Conservation (phyloP, 1,284 basidiomycete species). For the Peniophora sp. region DNA sequence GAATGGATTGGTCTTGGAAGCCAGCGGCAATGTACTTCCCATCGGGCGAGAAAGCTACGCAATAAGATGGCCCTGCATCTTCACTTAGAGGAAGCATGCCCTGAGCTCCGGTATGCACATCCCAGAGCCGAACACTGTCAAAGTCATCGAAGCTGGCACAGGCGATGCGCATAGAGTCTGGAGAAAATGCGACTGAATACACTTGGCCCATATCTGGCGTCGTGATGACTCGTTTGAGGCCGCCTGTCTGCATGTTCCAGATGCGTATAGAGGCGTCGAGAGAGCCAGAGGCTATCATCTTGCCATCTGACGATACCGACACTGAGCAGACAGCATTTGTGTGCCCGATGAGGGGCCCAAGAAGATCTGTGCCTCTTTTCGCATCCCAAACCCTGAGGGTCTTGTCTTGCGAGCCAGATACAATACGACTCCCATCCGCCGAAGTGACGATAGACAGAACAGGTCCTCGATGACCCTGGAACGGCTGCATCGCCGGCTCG, state of each 20-base stretch:
- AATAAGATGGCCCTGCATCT: background rate
- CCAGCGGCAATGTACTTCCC: slow-evolving; percentile 11
- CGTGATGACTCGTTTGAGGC: background rate
- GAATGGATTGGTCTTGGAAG: slow-evolving; percentile 6
- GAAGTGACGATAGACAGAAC: slow-evolving; percentile 9
- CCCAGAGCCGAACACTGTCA: background rate
- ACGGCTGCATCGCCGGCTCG: background rate
- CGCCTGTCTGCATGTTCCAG: background rate
- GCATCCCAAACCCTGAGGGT: slow-evolving; percentile 10
- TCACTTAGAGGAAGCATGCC: background rate
- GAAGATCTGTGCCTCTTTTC: background rate
- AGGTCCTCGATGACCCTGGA: slow-evolving; percentile 4
- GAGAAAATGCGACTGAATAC: background rate
- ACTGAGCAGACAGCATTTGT: background rate
- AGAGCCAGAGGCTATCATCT: background rate
- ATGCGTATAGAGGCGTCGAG: background rate
- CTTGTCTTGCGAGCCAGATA: slow-evolving; percentile 9
- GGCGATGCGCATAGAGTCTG: background rate
- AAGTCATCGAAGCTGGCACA: background rate
- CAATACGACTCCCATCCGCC: slow-evolving; percentile 9
- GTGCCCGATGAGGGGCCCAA: background rate
- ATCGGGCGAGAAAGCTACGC: slow-evolving; percentile 10
- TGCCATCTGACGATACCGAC: background rate
- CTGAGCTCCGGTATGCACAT: background rate
- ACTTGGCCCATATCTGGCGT: background rate